Conservation (phyloP, 75 land plant genomes). For the Picea sitchensis region DNA sequence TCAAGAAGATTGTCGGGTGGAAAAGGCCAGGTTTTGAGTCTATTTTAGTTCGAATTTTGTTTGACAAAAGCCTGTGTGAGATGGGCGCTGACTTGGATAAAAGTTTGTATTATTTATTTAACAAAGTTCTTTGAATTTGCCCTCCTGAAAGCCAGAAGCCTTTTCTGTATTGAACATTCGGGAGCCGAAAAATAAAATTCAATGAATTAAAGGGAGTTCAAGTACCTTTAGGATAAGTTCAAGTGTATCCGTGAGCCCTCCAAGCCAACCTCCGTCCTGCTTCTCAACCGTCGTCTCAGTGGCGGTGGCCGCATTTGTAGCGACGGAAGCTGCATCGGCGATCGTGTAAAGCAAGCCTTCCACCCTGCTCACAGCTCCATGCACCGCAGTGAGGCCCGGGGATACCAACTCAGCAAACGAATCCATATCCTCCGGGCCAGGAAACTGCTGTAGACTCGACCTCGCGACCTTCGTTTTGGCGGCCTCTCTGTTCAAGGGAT, state of each 20-base stretch:
- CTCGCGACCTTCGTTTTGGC: conserved; percentile 5
- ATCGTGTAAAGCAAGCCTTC: conserved; percentile 77
- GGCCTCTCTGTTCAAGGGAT: background rate
- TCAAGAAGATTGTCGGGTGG: too few relatives aligned
- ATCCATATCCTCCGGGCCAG: background rate
- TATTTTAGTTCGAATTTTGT: background rate
- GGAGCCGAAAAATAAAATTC: too few relatives aligned
- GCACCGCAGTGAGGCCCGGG: conserved; percentile 4
- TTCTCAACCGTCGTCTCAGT: conserved; percentile 21
- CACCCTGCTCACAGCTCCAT: conserved; percentile 41
- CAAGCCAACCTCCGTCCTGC: conserved; percentile 68
- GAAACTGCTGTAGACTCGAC: background rate
- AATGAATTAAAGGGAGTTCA: background rate
- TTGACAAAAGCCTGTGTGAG: background rate
- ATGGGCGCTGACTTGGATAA: too few relatives aligned
- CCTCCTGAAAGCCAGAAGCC: too few relatives aligned
- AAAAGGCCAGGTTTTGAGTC: background rate
- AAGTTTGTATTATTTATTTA: too few relatives aligned
- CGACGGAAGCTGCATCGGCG: conserved; percentile 76
- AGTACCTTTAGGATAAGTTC: conserved; percentile 74
- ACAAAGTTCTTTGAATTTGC: too few relatives aligned
- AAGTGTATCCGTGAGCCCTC: conserved; percentile 69
- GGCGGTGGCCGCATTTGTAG: conserved; percentile 18
- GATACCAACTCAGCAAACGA: background rate
- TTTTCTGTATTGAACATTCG: too few relatives aligned